phyloP scores from a whole-genome alignment of 129 eudicot genomes.

The Ambrosia artemisiifolia region DNA sequence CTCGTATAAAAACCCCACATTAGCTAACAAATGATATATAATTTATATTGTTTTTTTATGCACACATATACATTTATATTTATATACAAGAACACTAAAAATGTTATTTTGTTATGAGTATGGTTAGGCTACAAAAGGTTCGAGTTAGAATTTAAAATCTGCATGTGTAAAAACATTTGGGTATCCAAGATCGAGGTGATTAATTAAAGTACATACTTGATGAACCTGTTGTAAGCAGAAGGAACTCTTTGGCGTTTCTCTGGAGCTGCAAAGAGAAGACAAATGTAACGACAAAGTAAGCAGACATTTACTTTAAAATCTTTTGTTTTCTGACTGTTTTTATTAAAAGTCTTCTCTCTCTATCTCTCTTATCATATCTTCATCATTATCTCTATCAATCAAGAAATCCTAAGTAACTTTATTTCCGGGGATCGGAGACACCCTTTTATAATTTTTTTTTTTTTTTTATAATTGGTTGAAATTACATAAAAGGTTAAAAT shows the following conservation, averaged over 20 bases:
- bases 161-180: background rate
- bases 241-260: slow-evolving; percentile 99
- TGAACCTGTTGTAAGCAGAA: slow-evolving; percentile 99
- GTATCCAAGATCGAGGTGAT: background rate
- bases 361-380: slow-evolving; percentile 27
- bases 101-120: background rate
- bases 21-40: background rate
- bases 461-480: background rate
- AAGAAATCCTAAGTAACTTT: slow-evolving; percentile 31
- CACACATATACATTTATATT: too few species aligned
- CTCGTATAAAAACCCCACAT: background rate
- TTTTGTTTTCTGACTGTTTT: slow-evolving; percentile 51
- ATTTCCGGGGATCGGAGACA: slow-evolving; percentile 36
- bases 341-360: slow-evolving; percentile 12
- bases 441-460: slow-evolving; percentile 7
- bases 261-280: slow-evolving; percentile 67
- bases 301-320: slow-evolving; percentile 38
- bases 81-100: too few species aligned
- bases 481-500: background rate
- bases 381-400: slow-evolving; percentile 81
- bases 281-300: slow-evolving; percentile 43
- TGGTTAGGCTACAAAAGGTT: background rate
- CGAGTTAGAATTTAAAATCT: background rate
- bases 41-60: background rate
- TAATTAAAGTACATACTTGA: slow-evolving; percentile 58